Conservation (phyloP, 257 asterid genomes). For the Handroanthus guayacan region DNA sequence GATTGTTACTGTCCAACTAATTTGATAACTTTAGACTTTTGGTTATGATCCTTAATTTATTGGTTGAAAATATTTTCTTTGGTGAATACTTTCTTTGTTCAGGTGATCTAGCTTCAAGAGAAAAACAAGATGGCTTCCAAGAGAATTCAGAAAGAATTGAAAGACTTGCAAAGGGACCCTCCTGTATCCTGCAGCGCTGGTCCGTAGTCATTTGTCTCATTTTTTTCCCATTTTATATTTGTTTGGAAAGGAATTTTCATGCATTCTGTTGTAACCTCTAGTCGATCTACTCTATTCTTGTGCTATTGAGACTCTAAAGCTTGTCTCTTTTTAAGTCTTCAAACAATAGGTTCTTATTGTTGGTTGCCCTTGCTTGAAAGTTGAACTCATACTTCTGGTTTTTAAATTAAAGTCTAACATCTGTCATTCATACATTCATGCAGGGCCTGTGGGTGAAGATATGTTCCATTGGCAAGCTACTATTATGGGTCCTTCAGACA, state of each 20-base stretch:
- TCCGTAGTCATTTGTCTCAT: conserved; percentile 30
- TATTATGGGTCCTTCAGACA: conserved; percentile 77
- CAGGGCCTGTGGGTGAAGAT: conserved; percentile 83
- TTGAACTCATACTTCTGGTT: not conserved
- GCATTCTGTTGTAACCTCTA: too few species aligned
- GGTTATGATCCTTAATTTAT: conserved; percentile 11
- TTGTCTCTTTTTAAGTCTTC: not conserved
- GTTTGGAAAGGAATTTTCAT: not conserved
- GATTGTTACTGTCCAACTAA: not conserved
- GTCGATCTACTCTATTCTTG: too few species aligned
- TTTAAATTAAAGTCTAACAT: not conserved
- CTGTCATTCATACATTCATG: conserved; percentile 1
- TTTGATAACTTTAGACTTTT: not conserved
- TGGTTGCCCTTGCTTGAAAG: not conserved
- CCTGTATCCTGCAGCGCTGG: conserved; percentile 79
- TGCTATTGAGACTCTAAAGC: not conserved
- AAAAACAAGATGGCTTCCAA: conserved; percentile 59
- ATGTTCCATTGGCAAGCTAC: conserved; percentile 88
- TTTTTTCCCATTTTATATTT: not conserved
- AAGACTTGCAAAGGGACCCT: conserved; percentile 69
- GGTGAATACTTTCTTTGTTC: not conserved
- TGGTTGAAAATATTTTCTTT: not conserved
- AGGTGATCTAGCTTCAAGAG: conserved; percentile 11
- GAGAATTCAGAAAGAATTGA: conserved; percentile 69
- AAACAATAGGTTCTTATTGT: not conserved